Evolutionary conservation across 2,329 filamentous ascomycete genomes (phyloP), one percentile per base, ranked within the genome.

Genomic region (Aspergillus fumigatiaffinis): DNA sequence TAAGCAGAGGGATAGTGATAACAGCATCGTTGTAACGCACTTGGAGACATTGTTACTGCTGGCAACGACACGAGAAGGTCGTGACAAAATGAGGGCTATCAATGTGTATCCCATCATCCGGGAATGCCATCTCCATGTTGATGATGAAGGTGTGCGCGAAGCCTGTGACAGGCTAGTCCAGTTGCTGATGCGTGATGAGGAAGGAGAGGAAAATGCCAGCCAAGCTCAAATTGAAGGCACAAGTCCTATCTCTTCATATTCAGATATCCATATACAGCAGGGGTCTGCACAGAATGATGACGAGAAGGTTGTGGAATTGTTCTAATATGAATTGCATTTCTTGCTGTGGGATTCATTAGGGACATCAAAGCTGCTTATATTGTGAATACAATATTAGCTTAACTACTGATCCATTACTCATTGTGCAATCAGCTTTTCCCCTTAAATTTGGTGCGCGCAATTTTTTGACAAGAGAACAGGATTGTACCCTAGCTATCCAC

Each of bases 121-220:
- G 52, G 94, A 97, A 74, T 88, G 89, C 32, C 94, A 99, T 79
- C 68, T 88, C 60, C 84, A 87, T 23, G 86, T 92, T 4, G 82
- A 92, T 23, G 82, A 96, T 68, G 91, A 95, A 49, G 87, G 81
- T 17, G 90, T 97, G 2, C 82, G 84, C 63, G 92, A 96, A 65
- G 90, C 87, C 0, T 96, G 90, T 67, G 94, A 97, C 73, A 83
- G 94, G 56, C 71, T 97, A 53, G 94, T 99, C 50, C 91, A 99
- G 71, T 86, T 96, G 6, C 72, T 96, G 59, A 91, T 92, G 86
- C 81, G 90, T 55, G 90, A 92, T 48, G 92, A 94, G 71, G 87
- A 82, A 63, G 83, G 81, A 50, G 82, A 80, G 51, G 77, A 77
- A 54, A 76, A 77, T 38, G 67, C 66, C 17, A 72, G 77, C 21